phyloP scores from a whole-genome alignment of 257 asterid genomes.

The Solanum bulbocastanum region DNA sequence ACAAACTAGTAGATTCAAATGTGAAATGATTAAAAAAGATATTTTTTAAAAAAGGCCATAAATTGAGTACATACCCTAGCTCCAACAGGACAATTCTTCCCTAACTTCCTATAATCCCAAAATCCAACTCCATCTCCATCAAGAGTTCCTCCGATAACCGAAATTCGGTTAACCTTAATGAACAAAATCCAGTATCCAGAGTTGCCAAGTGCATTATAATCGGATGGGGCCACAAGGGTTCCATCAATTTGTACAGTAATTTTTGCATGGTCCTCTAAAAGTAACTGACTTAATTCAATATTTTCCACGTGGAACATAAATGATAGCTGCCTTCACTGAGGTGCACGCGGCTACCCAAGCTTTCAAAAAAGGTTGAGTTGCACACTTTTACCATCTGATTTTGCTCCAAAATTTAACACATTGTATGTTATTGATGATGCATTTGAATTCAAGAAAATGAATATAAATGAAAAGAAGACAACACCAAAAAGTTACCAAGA shows the following conservation, averaged over 20 bases:
- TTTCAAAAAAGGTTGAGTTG: slow-evolving; percentile 34
- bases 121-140: slow-evolving; percentile 48
- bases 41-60: neutral
- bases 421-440: slow-evolving; percentile 27
- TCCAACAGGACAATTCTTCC: slow-evolving; percentile 47
- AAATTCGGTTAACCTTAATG: slow-evolving; percentile 26
- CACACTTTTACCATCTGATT: slow-evolving; percentile 32
- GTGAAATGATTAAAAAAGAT: too few species aligned
- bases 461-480: slow-evolving; percentile 8
- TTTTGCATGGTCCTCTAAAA: slow-evolving; percentile 56
- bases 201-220: slow-evolving; percentile 26
- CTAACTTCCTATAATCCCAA: slow-evolving; percentile 43
- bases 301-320: slow-evolving; percentile 27
- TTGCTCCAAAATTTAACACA: slow-evolving; percentile 39
- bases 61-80: slow-evolving; percentile 41
- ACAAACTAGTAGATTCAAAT: too few species aligned
- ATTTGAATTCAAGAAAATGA: neutral
- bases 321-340: slow-evolving; percentile 2
- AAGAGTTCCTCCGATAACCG: slow-evolving; percentile 38
- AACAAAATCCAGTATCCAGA: slow-evolving; percentile 53
- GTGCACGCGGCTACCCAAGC: slow-evolving; percentile 43
- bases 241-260: slow-evolving; percentile 39
- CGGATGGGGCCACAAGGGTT: slow-evolving; percentile 43
- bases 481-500: neutral
- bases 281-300: slow-evolving; percentile 16